phyloP scores from a whole-genome alignment of 108 stramenopile species.

The Cylindrotheca fusiformis region DNA sequence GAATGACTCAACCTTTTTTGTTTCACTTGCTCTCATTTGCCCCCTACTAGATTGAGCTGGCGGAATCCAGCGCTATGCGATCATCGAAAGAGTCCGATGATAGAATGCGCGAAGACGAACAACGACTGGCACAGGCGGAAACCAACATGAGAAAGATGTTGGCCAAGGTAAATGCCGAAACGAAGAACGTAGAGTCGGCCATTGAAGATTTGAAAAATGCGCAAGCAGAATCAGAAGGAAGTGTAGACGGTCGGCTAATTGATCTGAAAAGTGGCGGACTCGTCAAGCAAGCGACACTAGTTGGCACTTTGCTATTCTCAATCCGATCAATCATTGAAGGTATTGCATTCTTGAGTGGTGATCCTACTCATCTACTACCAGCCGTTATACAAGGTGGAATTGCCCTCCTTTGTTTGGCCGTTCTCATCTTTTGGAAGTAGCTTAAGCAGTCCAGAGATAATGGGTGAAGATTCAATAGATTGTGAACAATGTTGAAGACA shows the following conservation, averaged over 20 bases:
- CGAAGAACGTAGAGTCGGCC: constrained; percentile 41
- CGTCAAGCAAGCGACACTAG: constrained; percentile 46
- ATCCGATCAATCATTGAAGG: constrained; percentile 40
- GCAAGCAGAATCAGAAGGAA: constrained; percentile 34
- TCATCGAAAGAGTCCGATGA: constrained; percentile 19
- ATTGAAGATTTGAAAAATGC: constrained; percentile 44
- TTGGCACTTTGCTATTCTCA: constrained; percentile 48
- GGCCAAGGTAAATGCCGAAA: constrained; percentile 42
- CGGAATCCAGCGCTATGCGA: constrained; percentile 32
- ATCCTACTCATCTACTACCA: constrained; percentile 23
- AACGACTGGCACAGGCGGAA: constrained; percentile 45
- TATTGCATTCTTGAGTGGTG: constrained; percentile 24
- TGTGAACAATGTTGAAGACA: too few species aligned
- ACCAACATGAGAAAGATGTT: constrained; percentile 46
- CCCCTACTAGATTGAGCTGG: constrained; percentile 38
- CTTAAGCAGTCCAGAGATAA: background rate
- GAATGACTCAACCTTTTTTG: background rate
- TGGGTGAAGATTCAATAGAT: too few species aligned
- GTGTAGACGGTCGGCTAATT: constrained; percentile 29
- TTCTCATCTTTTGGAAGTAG: constrained; percentile 18
- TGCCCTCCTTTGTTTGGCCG: constrained; percentile 26
- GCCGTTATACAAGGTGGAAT: constrained; percentile 40
- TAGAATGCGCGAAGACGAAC: constrained; percentile 18
- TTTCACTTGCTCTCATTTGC: background rate
- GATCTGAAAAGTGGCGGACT: constrained; percentile 39